Conservation (phyloP, 495 filamentous ascomycete species). For the Penicillium lagena region DNA sequence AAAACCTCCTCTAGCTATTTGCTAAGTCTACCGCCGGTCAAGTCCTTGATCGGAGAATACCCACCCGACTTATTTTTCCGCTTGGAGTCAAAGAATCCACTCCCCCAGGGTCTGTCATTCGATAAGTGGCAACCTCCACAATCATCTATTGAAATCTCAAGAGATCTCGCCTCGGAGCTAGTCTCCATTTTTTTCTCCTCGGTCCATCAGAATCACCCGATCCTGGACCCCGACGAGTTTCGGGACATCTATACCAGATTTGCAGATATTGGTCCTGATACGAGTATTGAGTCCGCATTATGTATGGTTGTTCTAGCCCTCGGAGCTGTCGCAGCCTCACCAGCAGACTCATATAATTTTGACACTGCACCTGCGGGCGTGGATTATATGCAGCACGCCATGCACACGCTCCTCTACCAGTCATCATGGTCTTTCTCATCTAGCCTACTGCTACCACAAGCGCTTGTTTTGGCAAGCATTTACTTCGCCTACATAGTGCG, state of each 20-base stretch:
- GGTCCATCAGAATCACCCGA: conserved; percentile 25
- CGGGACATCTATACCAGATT: conserved; percentile 18
- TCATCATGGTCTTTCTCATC: conserved; percentile 25
- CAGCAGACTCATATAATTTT: conserved; percentile 9
- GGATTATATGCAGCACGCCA: conserved; percentile 26
- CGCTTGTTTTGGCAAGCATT: conserved; percentile 25
- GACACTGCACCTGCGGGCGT: conserved; percentile 8
- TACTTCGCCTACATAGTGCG: conserved; percentile 28
- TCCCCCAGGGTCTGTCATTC: neutral
- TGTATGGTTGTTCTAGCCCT: conserved; percentile 30
- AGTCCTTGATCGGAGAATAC: conserved; percentile 1
- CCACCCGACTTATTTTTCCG: conserved; percentile 3
- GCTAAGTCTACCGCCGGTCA: conserved; percentile 1
- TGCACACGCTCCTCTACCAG: conserved; percentile 22
- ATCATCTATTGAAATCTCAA: conserved; percentile 6
- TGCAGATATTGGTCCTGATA: conserved; percentile 15
- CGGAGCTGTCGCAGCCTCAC: conserved; percentile 15
- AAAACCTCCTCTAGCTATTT: conserved; percentile 2
- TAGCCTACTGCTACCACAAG: conserved; percentile 20
- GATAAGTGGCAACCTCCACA: neutral
- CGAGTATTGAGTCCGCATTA: conserved; percentile 20
- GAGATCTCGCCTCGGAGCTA: conserved; percentile 12
- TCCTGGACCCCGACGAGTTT: conserved; percentile 22
- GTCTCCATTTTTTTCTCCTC: conserved; percentile 21
- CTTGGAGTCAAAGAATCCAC: neutral